These are phyloP conservation scores for Yarrowia galli DNA, from an alignment of 1,139 yeast genomes.

Conservation along the genomic window DNA sequence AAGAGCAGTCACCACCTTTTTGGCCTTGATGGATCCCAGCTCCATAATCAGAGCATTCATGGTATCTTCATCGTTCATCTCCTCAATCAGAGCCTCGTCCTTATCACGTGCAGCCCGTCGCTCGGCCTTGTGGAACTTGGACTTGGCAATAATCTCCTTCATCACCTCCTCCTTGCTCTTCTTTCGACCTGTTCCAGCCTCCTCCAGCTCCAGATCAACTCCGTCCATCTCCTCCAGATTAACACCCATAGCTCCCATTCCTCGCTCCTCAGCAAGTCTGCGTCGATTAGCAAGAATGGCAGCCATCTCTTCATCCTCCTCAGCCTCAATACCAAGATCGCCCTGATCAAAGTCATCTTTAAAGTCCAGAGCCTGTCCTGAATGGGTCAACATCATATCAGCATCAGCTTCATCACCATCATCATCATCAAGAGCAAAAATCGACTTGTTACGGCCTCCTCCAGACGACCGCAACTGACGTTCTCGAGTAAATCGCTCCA, in stretches of 20 bases:
- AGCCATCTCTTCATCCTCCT: slow-evolving; percentile 52
- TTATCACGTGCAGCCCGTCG: slow-evolving; percentile 81
- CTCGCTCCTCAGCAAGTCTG: slow-evolving; percentile 41
- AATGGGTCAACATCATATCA: slow-evolving; percentile 71
- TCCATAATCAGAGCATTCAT: slow-evolving; percentile 81
- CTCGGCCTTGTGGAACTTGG: slow-evolving; percentile 86
- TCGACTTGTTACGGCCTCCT: slow-evolving; percentile 52
- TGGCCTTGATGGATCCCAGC: slow-evolving; percentile 49
- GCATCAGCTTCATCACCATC: slow-evolving; percentile 64
- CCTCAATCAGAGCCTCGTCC: slow-evolving; percentile 72
- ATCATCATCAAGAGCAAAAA: slow-evolving; percentile 81
- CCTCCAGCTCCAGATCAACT: slow-evolving; percentile 53
- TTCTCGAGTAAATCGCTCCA: slow-evolving; percentile 91
- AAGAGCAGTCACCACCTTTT: slow-evolving; percentile 49
- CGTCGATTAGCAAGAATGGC: slow-evolving; percentile 39
- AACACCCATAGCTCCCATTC: slow-evolving; percentile 43
- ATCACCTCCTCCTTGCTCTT: slow-evolving; percentile 94
- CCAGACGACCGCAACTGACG: slow-evolving; percentile 56
- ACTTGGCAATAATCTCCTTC: slow-evolving; percentile 95
- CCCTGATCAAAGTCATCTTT: slow-evolving; percentile 59
- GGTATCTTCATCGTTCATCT: slow-evolving; percentile 78
- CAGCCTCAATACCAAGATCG: slow-evolving; percentile 56
- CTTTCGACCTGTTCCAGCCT: slow-evolving; percentile 58
- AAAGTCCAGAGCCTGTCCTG: slow-evolving; percentile 71
- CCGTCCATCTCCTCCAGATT: slow-evolving; percentile 48